Evolutionary conservation across 1,284 basidiomycete species (phyloP).

Genomic region (Trichosporon sp.): DNA sequence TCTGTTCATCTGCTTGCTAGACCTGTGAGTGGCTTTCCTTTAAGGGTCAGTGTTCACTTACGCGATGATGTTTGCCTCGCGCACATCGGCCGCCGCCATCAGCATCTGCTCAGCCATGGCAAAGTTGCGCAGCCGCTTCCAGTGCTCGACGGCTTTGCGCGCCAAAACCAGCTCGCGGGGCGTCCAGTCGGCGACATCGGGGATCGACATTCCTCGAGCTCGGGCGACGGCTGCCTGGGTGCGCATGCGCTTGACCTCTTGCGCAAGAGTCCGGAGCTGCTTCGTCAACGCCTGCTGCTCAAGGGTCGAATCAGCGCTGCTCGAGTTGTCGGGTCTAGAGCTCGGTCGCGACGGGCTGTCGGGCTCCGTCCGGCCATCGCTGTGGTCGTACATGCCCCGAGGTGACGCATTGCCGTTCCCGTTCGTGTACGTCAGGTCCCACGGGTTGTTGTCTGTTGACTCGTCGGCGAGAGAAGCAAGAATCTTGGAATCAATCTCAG

Average conservation of each 20-base stretch:
- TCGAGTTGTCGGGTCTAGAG: conserved; percentile 20
- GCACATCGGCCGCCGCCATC: conserved; percentile 80
- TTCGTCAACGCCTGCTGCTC: conserved; percentile 91
- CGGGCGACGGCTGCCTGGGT: conserved; percentile 74
- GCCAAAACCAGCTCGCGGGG: conserved; percentile 79
- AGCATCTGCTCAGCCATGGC: conserved; percentile 90
- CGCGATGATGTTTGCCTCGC: conserved; percentile 95
- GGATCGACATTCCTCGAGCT: conserved; percentile 62
- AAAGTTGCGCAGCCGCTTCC: conserved; percentile 80
- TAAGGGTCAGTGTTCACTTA: conserved; percentile 52
- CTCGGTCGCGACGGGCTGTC: conserved; percentile 10
- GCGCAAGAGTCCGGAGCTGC: conserved; percentile 76
- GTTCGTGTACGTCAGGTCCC: conserved; percentile 45
- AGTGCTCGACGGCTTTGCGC: conserved; percentile 75
- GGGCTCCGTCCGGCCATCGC: conserved; percentile 31
- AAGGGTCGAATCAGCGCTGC: conserved; percentile 66
- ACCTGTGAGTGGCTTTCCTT: conserved; percentile 34
- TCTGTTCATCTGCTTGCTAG: conserved; percentile 79
- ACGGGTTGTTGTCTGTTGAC: conserved; percentile 60
- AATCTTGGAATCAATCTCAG: conserved; percentile 44
- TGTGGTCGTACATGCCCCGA: conserved; percentile 32
- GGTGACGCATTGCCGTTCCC: conserved; percentile 22
- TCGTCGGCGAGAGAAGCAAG: conserved; percentile 43
- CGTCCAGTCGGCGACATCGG: conserved; percentile 77
- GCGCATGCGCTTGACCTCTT: conserved; percentile 78